These are phyloP conservation scores for Ganoderma lucidum DNA, from an alignment of 1,284 basidiomycete species.

Conservation along the genomic window DNA sequence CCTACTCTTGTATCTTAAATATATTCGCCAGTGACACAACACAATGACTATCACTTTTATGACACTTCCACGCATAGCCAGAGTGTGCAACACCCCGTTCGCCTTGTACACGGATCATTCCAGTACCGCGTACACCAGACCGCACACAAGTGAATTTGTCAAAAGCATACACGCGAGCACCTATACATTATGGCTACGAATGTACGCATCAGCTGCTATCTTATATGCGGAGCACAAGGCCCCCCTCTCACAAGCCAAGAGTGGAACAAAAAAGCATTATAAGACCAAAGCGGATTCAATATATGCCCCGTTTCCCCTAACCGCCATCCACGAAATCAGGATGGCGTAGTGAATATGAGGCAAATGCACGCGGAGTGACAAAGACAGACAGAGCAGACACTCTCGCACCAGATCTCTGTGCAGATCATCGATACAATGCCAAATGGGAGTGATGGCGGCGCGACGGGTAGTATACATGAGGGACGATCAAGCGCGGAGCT, in stretches of 20 bases:
- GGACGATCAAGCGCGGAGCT: slow-evolving; percentile 67
- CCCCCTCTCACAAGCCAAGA: slow-evolving; percentile 19
- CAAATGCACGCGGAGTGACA: slow-evolving; percentile 33
- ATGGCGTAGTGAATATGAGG: slow-evolving; percentile 82
- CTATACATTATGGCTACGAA: not conserved
- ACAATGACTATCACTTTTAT: too few species aligned
- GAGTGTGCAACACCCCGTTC: too few species aligned
- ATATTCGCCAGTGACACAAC: too few species aligned
- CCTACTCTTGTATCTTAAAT: too few species aligned
- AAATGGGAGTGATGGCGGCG: slow-evolving; percentile 27
- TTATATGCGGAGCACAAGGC: slow-evolving; percentile 2
- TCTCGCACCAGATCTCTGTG: slow-evolving; percentile 1
- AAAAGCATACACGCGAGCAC: not conserved
- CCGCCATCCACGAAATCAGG: slow-evolving; percentile 67
- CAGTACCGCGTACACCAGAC: too few species aligned
- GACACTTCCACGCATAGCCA: too few species aligned
- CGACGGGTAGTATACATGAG: slow-evolving; percentile 37
- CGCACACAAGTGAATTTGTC: not conserved
- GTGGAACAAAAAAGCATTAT: slow-evolving; percentile 3
- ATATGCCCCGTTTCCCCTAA: slow-evolving; percentile 85
- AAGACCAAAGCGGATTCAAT: slow-evolving; percentile 43
- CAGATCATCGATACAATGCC: slow-evolving; percentile 19
- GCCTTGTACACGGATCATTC: too few species aligned
- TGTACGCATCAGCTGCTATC: slow-evolving; percentile 25
- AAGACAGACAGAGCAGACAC: slow-evolving; percentile 13